phyloP scores from a whole-genome alignment of 352 stramenopile genomes.

The Phytopythium delawarense region DNA sequence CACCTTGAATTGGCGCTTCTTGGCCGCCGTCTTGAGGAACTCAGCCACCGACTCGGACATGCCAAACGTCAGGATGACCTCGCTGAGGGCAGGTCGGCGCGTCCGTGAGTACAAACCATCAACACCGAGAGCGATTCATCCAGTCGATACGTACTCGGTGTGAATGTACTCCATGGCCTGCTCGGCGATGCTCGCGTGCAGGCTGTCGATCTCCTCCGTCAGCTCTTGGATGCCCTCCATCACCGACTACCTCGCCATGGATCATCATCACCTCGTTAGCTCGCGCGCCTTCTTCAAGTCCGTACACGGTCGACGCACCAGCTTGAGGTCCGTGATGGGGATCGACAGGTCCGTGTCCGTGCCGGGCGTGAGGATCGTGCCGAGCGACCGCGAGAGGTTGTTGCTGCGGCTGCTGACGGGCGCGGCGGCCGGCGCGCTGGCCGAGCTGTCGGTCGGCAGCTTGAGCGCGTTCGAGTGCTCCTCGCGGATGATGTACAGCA shows the following conservation, averaged over 20 bases:
- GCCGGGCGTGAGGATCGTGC: constrained; percentile 75
- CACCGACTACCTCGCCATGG: constrained; percentile 32
- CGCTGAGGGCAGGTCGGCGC: constrained; percentile 27
- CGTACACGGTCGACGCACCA: constrained; percentile 23
- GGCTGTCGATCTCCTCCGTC: constrained; percentile 93
- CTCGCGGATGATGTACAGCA: constrained; percentile 89
- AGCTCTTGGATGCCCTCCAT: constrained; percentile 96
- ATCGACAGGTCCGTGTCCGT: constrained; percentile 80
- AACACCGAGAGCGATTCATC: neutral
- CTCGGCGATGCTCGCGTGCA: constrained; percentile 95
- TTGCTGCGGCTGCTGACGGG: constrained; percentile 41
- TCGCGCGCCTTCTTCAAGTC: neutral
- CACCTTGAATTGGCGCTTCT: constrained; percentile 95
- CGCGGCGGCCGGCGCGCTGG: constrained; percentile 8
- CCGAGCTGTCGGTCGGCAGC: constrained; percentile 17
- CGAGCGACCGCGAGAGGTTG: constrained; percentile 69
- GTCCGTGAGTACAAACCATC: too few relatives aligned
- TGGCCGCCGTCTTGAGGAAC: constrained; percentile 86
- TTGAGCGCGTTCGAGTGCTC: constrained; percentile 80
- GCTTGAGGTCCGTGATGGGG: constrained; percentile 78
- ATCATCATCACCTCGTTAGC: neutral
- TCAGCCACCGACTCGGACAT: constrained; percentile 89
- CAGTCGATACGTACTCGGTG: constrained; percentile 66
- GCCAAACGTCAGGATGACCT: constrained; percentile 96
- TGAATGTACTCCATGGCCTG: constrained; percentile 97